phyloP scores from a whole-genome alignment of 169 alveolate genomes.

The Eimeria tenella region DNA sequence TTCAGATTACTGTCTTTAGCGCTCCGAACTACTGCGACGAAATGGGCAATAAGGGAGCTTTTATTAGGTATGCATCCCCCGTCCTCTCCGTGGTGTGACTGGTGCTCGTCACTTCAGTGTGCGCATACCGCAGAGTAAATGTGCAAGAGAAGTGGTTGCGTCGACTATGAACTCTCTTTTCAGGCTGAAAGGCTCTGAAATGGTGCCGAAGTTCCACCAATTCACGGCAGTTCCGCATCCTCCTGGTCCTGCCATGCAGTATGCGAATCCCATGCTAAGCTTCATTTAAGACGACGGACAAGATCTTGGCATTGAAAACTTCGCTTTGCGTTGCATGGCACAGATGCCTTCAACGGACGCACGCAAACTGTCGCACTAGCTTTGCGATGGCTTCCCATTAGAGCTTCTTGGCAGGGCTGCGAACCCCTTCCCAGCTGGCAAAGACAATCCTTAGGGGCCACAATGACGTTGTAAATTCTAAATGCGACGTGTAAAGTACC shows the following conservation, averaged over 20 bases:
- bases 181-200: constrained; percentile 92
- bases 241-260: constrained; percentile 95
- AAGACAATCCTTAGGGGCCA: neutral
- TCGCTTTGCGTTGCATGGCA: too few species aligned
- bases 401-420: too few species aligned
- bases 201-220: constrained; percentile 92
- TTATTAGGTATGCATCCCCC: constrained; percentile 67
- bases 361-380: neutral
- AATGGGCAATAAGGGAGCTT: constrained; percentile 98
- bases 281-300: constrained; percentile 5
- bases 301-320: neutral
- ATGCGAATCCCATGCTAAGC: constrained; percentile 87
- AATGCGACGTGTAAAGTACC: neutral
- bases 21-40: constrained; percentile 99
- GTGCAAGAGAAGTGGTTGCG: neutral
- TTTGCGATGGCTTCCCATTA: too few species aligned
- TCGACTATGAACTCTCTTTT: neutral
- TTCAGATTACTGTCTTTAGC: constrained; percentile 96
- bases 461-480: neutral
- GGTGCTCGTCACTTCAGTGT: neutral
- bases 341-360: neutral
- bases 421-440: constrained; percentile 9
- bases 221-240: constrained; percentile 97
- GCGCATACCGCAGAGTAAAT: neutral
- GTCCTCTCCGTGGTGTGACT: neutral